Evolutionary conservation across 306 rosid species (phyloP), one percentile per base, ranked within the genome.

Genomic region (Oemleria cerasiformis): DNA sequence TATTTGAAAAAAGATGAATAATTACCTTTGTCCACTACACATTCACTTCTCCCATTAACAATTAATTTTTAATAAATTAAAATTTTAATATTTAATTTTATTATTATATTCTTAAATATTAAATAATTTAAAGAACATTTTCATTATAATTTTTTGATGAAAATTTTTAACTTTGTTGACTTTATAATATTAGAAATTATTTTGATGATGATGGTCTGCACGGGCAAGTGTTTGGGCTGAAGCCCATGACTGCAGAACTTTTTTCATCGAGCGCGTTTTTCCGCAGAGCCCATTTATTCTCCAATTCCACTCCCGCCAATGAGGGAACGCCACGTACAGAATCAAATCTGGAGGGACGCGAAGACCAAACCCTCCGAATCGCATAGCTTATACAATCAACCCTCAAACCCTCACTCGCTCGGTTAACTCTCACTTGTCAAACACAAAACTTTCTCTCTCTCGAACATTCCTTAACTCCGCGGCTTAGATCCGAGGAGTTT

Each of bases 401-500:
- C 36, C n/a, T n/a, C 14, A 0, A 40, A 40, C 68, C 72, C 75
- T 30, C 20, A 21, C 65, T 44, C 53, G 15, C 20, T 59, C 73
- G 30, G 72, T 80, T 77, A n/a, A 19, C 21, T 48, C 74, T 48
- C 20, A 6, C 34, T 54, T 13, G 34, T 40, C 38, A 0, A 1
- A 25, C 42, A n/a, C 70, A 62, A 66, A 10, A 20, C 49, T 43
- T 25, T 39, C 71, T 51, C 65, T 78, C 58, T 43, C 20, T 70
- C 44, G 72, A 63, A 53, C 53, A 67, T 74, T 62, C 75, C 78
- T 84, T 72, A 66, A 79, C 91, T 85, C 88, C 88, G 84, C 87
- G 88, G 92, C 73, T 57, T 84, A 84, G 90, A 86, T 84, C 92
- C 96, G 84, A 82, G 92, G 96, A 84, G 92, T 78, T 81, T 78